A percentile compares a stretch with the other conserved stretches of the same genome.
Conservation (phyloP, 1,139 yeast species). For the Candida neerlandica region DNA sequence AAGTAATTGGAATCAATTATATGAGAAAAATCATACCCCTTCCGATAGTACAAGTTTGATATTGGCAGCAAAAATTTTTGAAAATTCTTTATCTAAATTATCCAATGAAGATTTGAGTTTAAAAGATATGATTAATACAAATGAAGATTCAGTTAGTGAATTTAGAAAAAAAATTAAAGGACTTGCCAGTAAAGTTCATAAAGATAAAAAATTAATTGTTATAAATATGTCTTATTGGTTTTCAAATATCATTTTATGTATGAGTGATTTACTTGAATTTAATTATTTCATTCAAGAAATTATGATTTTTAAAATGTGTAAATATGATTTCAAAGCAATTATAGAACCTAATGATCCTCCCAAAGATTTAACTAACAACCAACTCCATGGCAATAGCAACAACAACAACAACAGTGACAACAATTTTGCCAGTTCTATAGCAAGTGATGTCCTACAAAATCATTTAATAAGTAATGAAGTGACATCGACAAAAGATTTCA, state of each 20-base stretch:
- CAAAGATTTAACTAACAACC: too few species aligned
- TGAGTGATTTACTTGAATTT: conserved; percentile 23
- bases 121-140: conserved; percentile 10
- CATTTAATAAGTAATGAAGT: conserved; percentile 21
- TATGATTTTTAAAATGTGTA: conserved; percentile 18
- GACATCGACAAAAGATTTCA: conserved; percentile 21
- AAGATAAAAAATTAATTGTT: conserved; percentile 23
- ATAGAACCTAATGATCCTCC: neutral
- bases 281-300: conserved; percentile 16
- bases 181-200: conserved; percentile 12
- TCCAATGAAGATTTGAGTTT: conserved; percentile 21
- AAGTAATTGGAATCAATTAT: conserved; percentile 15
- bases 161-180: conserved; percentile 10
- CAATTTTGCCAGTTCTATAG: neutral
- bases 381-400: too few species aligned
- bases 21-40: conserved; percentile 12
- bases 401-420: too few species aligned
- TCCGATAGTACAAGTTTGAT: conserved; percentile 18
- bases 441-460: conserved; percentile 4
- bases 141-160: conserved; percentile 9
- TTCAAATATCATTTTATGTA: conserved; percentile 26
- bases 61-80: conserved; percentile 28
- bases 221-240: conserved; percentile 34
- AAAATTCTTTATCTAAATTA: conserved; percentile 29
- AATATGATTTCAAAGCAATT: conserved; percentile 11